Evolutionary conservation across 495 filamentous ascomycete species (phyloP).

Genomic region (Penicillium coprophilum): DNA sequence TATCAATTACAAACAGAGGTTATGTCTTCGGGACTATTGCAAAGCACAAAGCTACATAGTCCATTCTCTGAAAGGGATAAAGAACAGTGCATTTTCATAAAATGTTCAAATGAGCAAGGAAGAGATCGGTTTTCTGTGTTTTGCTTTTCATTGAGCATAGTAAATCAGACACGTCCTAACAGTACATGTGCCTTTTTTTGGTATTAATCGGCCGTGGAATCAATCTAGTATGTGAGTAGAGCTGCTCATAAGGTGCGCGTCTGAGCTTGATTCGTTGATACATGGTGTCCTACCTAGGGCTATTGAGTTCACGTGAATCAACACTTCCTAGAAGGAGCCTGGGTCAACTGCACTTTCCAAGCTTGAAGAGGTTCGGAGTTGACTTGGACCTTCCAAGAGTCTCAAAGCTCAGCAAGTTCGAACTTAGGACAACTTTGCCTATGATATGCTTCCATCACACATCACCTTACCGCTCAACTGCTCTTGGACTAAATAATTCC

Average conservation of each 20-base stretch:
- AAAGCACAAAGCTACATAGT: background rate
- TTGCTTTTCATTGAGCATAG: background rate
- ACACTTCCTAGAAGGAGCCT: background rate
- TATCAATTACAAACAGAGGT: background rate
- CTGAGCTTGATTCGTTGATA: background rate
- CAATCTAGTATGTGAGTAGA: background rate
- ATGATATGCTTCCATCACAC: background rate
- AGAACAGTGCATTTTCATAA: background rate
- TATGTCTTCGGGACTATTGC: background rate
- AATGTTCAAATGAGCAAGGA: background rate
- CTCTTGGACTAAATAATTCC: background rate
- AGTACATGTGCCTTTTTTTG: background rate
- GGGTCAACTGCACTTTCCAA: background rate
- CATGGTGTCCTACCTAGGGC: background rate
- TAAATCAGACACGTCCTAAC: background rate
- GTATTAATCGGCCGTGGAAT: background rate
- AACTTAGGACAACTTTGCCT: background rate
- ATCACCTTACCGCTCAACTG: background rate
- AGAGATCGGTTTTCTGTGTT: background rate
- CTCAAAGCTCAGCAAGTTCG: background rate
- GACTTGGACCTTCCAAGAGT: background rate
- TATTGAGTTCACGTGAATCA: background rate
- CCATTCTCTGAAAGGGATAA: background rate
- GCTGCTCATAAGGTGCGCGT: background rate
- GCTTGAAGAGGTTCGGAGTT: background rate